Base-by-base conservation (phyloP, 2,329 filamentous ascomycete species). In the Cytospora chrysosperma region DNA sequence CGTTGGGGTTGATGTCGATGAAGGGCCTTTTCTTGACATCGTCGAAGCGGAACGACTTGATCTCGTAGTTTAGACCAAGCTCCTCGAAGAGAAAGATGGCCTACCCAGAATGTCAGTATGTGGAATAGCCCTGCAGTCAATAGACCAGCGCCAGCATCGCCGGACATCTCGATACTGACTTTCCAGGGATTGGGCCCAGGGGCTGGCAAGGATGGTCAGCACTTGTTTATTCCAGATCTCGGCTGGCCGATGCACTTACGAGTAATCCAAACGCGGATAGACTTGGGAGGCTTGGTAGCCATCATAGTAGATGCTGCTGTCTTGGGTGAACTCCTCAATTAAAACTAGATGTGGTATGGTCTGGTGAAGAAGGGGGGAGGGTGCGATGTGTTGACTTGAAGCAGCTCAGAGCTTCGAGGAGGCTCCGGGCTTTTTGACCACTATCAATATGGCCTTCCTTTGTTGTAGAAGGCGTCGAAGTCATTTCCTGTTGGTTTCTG, bases 61-160 rank as follows among this genome's bases (percentile, higher is more conserved):
- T 65, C 24, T 72, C 72, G 67, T 77, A 78, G 4, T 74, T 73
- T 4, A 78, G 32, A 0, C 68, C 70, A 13, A 78, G 74, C 62
- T 78, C 76, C 54, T 77, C 75, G 3, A 77, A 68, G 21, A 74
- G 52, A 52, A 78, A 73, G 56, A 69, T 54, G 15, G 75, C 72
- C 64, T 77, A 75, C 49, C 17, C 13, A 30, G 1, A 4, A 17
- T 3, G 28, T 61, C 27, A 60, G 51, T 21, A 32, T 59, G 2
- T 12, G 9, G 68, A 5, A 71, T 72, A 2, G 60, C 74, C 8
- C 0, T 0, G n/a, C 32, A 40, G 24, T 10, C 27, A 9, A 28
- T 17, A 26, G 9, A 10, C 7, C 0, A 2, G 2, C 4, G 5
- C 32, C 4, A 26, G 30, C 3, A 21, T 37, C 7, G 12, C 2